Conservation (phyloP, 2,329 filamentous ascomycete species). For the Aspergillus jensenii region DNA sequence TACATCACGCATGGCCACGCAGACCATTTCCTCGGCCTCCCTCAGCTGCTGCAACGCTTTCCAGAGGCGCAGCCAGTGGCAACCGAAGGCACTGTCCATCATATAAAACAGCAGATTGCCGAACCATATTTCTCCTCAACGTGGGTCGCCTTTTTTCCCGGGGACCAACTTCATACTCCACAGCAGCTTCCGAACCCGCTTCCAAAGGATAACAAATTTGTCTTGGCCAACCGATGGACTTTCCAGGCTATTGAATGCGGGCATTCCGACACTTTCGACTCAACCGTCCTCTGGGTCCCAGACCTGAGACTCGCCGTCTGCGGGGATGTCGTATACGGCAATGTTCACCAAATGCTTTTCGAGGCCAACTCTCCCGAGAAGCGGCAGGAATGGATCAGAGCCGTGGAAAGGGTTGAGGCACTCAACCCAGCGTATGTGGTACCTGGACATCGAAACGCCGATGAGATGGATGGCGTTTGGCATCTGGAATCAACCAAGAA, state of each 20-base stretch:
- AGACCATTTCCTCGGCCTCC: slow-evolving; percentile 12
- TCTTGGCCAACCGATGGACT: not conserved
- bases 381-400: slow-evolving; percentile 33
- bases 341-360: slow-evolving; percentile 36
- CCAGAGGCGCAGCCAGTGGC: not conserved
- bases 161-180: not conserved
- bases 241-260: slow-evolving; percentile 22
- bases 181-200: not conserved
- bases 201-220: too few relatives aligned
- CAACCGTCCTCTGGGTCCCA: slow-evolving; percentile 38
- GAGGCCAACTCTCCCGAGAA: slow-evolving; percentile 35
- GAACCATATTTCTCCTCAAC: not conserved
- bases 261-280: slow-evolving; percentile 30
- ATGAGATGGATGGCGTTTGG: not conserved
- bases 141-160: not conserved
- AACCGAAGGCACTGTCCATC: not conserved
- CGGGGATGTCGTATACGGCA: slow-evolving; percentile 42
- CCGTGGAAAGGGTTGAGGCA: slow-evolving; percentile 32
- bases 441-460: slow-evolving; percentile 15
- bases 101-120: slow-evolving; percentile 9
- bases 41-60: not conserved
- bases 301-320: slow-evolving; percentile 35
- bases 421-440: slow-evolving; percentile 31
- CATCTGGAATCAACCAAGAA: not conserved
- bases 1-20: slow-evolving; percentile 46